These are phyloP conservation scores for Podospora pseudopauciseta DNA, from an alignment of 495 filamentous ascomycete species.

Conservation along the genomic window DNA sequence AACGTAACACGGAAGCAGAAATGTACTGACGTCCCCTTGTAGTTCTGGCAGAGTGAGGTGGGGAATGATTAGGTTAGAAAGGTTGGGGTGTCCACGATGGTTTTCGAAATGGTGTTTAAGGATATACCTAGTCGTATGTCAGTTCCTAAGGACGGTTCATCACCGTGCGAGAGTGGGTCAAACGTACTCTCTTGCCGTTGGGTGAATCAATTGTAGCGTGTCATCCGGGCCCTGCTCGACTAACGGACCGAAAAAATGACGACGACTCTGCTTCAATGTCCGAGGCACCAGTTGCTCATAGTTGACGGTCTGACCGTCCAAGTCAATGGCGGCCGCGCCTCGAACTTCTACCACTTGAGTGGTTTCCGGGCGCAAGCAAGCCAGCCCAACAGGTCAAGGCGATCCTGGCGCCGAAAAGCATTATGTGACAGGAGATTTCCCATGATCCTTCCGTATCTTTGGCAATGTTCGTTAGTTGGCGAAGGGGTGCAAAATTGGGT, in stretches of 20 bases:
- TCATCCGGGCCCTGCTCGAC: not conserved
- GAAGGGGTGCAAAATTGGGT: not conserved
- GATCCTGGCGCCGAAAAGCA: not conserved
- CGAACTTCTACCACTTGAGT: slow-evolving; percentile 3
- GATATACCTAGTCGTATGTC: not conserved
- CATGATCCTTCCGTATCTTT: not conserved
- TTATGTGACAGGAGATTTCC: not conserved
- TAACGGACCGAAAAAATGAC: not conserved
- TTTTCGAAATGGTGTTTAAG: not conserved
- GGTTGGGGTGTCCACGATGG: not conserved
- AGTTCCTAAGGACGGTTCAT: not conserved
- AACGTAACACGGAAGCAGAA: not conserved
- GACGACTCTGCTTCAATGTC: not conserved
- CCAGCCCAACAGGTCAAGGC: not conserved
- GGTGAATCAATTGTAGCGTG: not conserved
- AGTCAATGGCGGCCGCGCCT: not conserved
- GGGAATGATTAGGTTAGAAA: not conserved
- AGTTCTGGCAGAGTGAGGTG: not conserved
- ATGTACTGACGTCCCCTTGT: not conserved
- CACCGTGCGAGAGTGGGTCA: no score
- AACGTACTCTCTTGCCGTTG: not conserved
- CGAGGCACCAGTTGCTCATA: not conserved
- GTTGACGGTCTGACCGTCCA: not conserved
- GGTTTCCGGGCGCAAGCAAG: not conserved
- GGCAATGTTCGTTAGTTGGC: not conserved